phyloP scores from a whole-genome alignment of 2,329 filamentous ascomycete species.

The Colletotrichum sp. region DNA sequence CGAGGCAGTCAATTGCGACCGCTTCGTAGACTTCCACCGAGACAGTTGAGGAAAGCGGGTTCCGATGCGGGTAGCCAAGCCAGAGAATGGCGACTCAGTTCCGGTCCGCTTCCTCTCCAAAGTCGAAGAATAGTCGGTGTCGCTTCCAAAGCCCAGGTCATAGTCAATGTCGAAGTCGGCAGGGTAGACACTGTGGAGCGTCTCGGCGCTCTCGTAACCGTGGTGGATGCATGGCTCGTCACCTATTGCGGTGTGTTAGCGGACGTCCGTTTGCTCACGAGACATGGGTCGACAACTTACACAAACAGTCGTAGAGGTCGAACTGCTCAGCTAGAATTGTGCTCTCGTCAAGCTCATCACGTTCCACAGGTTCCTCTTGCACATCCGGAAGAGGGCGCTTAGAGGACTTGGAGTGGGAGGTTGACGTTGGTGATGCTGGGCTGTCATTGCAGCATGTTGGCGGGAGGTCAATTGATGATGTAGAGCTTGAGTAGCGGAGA shows the following conservation, averaged over 20 bases:
- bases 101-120: slow-evolving; percentile 60
- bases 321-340: slow-evolving; percentile 49
- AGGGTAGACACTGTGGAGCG: slow-evolving; percentile 44
- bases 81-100: slow-evolving; percentile 65
- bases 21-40: slow-evolving; percentile 54
- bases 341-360: slow-evolving; percentile 58
- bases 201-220: slow-evolving; percentile 46
- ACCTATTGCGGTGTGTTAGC: slow-evolving; percentile 46
- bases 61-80: slow-evolving; percentile 69
- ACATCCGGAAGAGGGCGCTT: slow-evolving; percentile 81
- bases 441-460: slow-evolving; percentile 50
- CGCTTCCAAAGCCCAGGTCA: slow-evolving; percentile 70
- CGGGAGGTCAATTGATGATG: slow-evolving; percentile 76
- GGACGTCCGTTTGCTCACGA: not conserved
- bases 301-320: slow-evolving; percentile 71
- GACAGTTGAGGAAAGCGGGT: slow-evolving; percentile 62
- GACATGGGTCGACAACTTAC: slow-evolving; percentile 60
- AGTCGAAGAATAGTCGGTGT: slow-evolving; percentile 58
- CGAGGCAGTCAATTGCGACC: slow-evolving; percentile 50
- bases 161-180: slow-evolving; percentile 62
- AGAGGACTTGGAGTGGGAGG: slow-evolving; percentile 51
- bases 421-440: slow-evolving; percentile 57
- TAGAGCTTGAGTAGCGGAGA: slow-evolving; percentile 73
- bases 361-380: slow-evolving; percentile 80
- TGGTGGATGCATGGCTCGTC: slow-evolving; percentile 69